Percentiles rank a stretch among this genome's conserved stretches.
These are phyloP conservation scores for Nothomitra cinnamomea DNA, from an alignment of 2,329 filamentous ascomycete species.

Conservation along the genomic window DNA sequence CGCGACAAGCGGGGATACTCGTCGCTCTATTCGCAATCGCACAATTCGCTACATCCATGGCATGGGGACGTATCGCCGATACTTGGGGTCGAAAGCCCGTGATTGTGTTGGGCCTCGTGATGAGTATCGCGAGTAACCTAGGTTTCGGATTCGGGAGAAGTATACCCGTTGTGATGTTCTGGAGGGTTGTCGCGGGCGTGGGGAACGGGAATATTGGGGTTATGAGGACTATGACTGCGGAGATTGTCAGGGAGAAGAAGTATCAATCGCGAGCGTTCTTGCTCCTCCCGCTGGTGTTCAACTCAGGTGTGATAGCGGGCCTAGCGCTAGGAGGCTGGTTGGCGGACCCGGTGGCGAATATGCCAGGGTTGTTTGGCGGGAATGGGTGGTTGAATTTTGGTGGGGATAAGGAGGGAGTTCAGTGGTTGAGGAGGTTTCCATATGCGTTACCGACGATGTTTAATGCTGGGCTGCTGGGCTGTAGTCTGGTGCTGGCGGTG, in stretches of 20 bases:
- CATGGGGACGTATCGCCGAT: slow-evolving; percentile 60
- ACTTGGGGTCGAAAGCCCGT: slow-evolving; percentile 55
- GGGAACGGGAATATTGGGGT: slow-evolving; percentile 60
- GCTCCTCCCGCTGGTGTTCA: slow-evolving; percentile 51
- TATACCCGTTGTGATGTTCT: slow-evolving; percentile 45
- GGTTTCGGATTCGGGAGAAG: slow-evolving; percentile 52
- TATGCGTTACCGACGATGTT: slow-evolving; percentile 55
- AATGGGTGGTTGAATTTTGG: background rate
- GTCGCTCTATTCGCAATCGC: slow-evolving; percentile 65
- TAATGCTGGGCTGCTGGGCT: slow-evolving; percentile 39
- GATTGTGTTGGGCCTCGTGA: slow-evolving; percentile 57
- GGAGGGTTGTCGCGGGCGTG: slow-evolving; percentile 47
- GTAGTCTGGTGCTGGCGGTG: background rate
- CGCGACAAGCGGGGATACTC: slow-evolving; percentile 60
- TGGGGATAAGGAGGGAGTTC: slow-evolving; percentile 33
- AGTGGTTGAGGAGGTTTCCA: slow-evolving; percentile 48
- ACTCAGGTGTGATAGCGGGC: slow-evolving; percentile 43
- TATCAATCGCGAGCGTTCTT: slow-evolving; percentile 39
- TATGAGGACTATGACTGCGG: slow-evolving; percentile 57
- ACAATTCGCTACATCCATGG: slow-evolving; percentile 66
- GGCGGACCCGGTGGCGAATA: slow-evolving; percentile 45
- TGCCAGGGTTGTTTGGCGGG: slow-evolving; percentile 46
- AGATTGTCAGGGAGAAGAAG: slow-evolving; percentile 55
- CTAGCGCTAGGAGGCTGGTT: slow-evolving; percentile 44
- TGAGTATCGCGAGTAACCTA: slow-evolving; percentile 46